Evolutionary conservation across 139 green algal genomes (phyloP).

Genomic region (Astrephomene gubernaculifera): DNA sequence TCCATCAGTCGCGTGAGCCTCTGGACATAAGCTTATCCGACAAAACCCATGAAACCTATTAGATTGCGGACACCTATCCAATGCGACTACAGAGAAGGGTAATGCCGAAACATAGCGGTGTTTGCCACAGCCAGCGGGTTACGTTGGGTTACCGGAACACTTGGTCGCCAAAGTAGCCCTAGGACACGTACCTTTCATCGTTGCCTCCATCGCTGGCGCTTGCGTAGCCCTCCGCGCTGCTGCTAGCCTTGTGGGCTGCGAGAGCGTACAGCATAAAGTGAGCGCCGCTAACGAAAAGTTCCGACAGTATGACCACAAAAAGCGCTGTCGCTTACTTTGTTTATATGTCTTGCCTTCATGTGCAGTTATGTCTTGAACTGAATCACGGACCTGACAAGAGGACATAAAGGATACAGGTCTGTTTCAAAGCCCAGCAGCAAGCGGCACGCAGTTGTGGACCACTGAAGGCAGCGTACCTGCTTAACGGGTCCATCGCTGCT

Average conservation of each 20-base stretch:
- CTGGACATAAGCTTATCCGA: too few species aligned
- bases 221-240: slow-evolving; percentile 2
- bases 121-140: too few species aligned
- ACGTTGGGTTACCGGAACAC: too few species aligned
- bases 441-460: not conserved
- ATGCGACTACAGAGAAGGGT: too few species aligned
- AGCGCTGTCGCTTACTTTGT: not conserved
- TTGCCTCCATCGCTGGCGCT: not conserved
- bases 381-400: slow-evolving; percentile 2
- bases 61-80: too few species aligned
- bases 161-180: too few species aligned
- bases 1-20: too few species aligned
- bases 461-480: not conserved
- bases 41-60: too few species aligned
- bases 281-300: not conserved
- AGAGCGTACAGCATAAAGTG: not conserved
- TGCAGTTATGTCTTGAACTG: slow-evolving; percentile 12
- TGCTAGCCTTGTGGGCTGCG: not conserved
- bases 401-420: not conserved
- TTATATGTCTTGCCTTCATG: not conserved
- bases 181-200: not conserved
- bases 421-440: not conserved
- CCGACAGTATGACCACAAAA: not conserved
- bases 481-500: not conserved
- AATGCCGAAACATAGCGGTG: too few species aligned